phyloP scores from a whole-genome alignment of 768 basidiomycete species.

The Collybiopsis luxurians region DNA sequence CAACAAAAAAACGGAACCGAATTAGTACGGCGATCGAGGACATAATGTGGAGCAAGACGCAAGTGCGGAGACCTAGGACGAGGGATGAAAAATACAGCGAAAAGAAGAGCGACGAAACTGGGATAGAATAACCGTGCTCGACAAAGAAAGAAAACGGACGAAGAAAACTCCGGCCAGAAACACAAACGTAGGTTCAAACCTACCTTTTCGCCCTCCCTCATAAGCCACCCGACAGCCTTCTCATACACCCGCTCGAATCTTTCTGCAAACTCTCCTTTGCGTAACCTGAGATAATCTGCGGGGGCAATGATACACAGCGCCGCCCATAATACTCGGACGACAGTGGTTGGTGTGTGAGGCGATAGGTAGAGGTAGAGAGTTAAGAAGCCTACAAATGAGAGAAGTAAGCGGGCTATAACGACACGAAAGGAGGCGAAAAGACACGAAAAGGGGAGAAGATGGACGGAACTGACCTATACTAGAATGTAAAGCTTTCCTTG shows the following conservation, averaged over 20 bases:
- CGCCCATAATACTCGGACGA: constrained; percentile 62
- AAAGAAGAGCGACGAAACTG: too few species aligned
- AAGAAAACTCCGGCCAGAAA: too few species aligned
- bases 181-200: too few species aligned
- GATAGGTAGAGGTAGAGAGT: constrained; percentile 56
- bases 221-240: constrained; percentile 69
- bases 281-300: constrained; percentile 75
- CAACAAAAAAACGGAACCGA: too few species aligned
- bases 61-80: too few species aligned
- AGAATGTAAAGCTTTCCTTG: constrained; percentile 82
- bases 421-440: too few species aligned
- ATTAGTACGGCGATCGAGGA: too few species aligned
- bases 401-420: constrained; percentile 4
- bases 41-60: too few species aligned
- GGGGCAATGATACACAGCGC: constrained; percentile 67
- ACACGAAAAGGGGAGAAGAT: too few species aligned
- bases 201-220: constrained; percentile 88
- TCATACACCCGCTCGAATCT: constrained; percentile 73
- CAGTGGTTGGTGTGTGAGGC: constrained; percentile 42
- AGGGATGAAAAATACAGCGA: too few species aligned
- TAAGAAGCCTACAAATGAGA: constrained; percentile 57
- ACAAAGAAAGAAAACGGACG: too few species aligned
- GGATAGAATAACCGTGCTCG: too few species aligned
- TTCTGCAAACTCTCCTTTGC: constrained; percentile 60
- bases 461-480: constrained; percentile 87